Conservation (phyloP, 2,329 filamentous ascomycete species). For the Huntiella bhutanensis region DNA sequence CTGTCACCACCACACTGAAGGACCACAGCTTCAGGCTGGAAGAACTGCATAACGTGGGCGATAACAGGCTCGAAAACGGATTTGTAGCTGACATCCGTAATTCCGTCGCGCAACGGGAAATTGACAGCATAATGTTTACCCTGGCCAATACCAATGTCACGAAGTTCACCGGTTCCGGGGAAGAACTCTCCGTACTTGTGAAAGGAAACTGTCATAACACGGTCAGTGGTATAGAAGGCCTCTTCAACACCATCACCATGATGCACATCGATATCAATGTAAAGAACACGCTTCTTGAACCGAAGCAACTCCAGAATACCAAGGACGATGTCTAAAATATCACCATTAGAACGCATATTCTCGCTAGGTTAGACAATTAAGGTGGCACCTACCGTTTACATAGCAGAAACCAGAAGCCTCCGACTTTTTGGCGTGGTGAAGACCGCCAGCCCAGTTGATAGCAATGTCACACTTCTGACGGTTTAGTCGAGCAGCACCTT, state of each 20-base stretch:
- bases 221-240: slow-evolving; percentile 80
- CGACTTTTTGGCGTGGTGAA: slow-evolving; percentile 94
- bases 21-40: slow-evolving; percentile 78
- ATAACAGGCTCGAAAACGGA: slow-evolving; percentile 86
- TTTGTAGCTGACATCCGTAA: slow-evolving; percentile 76
- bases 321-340: slow-evolving; percentile 64
- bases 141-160: slow-evolving; percentile 70
- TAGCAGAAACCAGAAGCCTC: slow-evolving; percentile 97
- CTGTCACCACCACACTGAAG: slow-evolving; percentile 93
- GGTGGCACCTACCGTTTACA: slow-evolving; percentile 53
- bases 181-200: slow-evolving; percentile 98
- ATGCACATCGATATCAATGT: slow-evolving; percentile 91
- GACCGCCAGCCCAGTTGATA: slow-evolving; percentile 92
- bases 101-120: slow-evolving; percentile 78
- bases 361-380: not conserved
- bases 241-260: slow-evolving; percentile 88
- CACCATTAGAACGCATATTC: not conserved
- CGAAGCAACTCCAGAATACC: slow-evolving; percentile 83
- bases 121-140: slow-evolving; percentile 85
- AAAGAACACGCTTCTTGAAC: slow-evolving; percentile 84
- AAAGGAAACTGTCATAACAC: slow-evolving; percentile 83
- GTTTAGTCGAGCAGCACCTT: slow-evolving; percentile 77
- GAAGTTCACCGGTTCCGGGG: slow-evolving; percentile 72
- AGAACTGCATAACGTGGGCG: slow-evolving; percentile 67
- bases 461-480: slow-evolving; percentile 89